Percentiles rank a stretch among this genome's conserved stretches.
Evolutionary conservation across 2,329 filamentous ascomycete genomes (phyloP).

Genomic region (Penicillium palitans): DNA sequence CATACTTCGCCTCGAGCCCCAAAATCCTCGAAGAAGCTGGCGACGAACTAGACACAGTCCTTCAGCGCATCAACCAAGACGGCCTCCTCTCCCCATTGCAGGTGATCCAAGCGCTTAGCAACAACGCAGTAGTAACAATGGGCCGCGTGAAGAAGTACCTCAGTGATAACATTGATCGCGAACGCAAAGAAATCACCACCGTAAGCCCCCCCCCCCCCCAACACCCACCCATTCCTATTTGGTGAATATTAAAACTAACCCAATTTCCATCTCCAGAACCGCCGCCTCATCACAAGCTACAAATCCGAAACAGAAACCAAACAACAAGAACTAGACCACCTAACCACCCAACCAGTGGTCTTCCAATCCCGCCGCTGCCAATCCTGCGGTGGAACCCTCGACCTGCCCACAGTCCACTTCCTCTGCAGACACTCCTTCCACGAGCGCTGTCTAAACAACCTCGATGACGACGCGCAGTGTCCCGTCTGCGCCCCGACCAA

Average conservation of each 20-base stretch:
- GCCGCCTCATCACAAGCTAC: slow-evolving; percentile 78
- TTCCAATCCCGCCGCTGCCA: slow-evolving; percentile 90
- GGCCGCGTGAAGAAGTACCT: slow-evolving; percentile 95
- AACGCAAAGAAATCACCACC: slow-evolving; percentile 79
- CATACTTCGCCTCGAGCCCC: slow-evolving; percentile 87
- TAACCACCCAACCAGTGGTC: slow-evolving; percentile 76
- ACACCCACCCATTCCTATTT: not conserved
- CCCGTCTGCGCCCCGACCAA: slow-evolving; percentile 82
- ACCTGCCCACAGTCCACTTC: slow-evolving; percentile 91
- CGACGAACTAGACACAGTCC: slow-evolving; percentile 75
- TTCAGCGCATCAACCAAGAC: slow-evolving; percentile 84
- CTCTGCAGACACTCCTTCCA: slow-evolving; percentile 97
- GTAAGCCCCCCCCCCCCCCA: slow-evolving; percentile 32
- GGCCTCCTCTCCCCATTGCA: slow-evolving; percentile 93
- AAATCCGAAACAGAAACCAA: slow-evolving; percentile 79
- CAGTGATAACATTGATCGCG: slow-evolving; percentile 80
- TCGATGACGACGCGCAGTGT: slow-evolving; percentile 71
- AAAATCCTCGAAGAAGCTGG: slow-evolving; percentile 82
- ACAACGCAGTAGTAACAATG: slow-evolving; percentile 86
- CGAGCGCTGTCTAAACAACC: slow-evolving; percentile 76
- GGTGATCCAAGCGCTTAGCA: slow-evolving; percentile 86
- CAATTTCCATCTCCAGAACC: slow-evolving; percentile 58
- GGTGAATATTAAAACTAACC: slow-evolving; percentile 17
- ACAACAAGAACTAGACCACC: slow-evolving; percentile 72
- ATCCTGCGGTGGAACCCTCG: slow-evolving; percentile 73